phyloP scores from a whole-genome alignment of 257 asterid species.

The Nicotiana noctiflora region DNA sequence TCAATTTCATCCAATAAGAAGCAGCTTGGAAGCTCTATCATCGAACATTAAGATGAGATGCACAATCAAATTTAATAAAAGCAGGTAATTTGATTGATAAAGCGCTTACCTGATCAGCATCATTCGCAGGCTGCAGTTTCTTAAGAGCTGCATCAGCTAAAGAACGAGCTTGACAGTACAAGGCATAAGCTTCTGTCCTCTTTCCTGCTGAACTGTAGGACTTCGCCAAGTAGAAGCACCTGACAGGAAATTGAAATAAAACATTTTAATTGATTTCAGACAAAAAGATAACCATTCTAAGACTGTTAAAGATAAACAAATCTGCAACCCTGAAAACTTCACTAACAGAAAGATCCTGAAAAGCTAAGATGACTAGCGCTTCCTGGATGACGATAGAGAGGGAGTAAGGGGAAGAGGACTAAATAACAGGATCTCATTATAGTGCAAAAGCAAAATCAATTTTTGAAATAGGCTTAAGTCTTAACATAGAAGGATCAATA shows the following conservation, averaged over 20 bases:
- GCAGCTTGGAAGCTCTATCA: neutral
- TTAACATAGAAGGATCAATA: neutral
- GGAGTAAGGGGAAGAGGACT: neutral
- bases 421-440: neutral
- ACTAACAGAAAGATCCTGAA: neutral
- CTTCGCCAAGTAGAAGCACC: slow-evolving; percentile 94
- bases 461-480: neutral
- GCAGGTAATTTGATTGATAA: neutral
- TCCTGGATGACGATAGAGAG: neutral
- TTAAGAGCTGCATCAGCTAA: slow-evolving; percentile 53
- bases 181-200: slow-evolving; percentile 88
- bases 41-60: neutral
- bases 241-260: slow-evolving; percentile 28
- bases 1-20: neutral
- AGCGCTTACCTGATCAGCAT: slow-evolving; percentile 55
- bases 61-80: neutral
- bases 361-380: slow-evolving; percentile 5
- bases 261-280: slow-evolving; percentile 6
- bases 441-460: neutral
- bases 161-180: slow-evolving; percentile 62
- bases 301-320: neutral
- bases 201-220: slow-evolving; percentile 93
- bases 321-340: neutral
- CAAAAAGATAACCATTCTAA: neutral
- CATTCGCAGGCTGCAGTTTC: slow-evolving; percentile 42